Evolutionary conservation across 768 basidiomycete species (phyloP), one percentile per base, ranked within the genome.

Genomic region (Naganishia friedmannii): DNA sequence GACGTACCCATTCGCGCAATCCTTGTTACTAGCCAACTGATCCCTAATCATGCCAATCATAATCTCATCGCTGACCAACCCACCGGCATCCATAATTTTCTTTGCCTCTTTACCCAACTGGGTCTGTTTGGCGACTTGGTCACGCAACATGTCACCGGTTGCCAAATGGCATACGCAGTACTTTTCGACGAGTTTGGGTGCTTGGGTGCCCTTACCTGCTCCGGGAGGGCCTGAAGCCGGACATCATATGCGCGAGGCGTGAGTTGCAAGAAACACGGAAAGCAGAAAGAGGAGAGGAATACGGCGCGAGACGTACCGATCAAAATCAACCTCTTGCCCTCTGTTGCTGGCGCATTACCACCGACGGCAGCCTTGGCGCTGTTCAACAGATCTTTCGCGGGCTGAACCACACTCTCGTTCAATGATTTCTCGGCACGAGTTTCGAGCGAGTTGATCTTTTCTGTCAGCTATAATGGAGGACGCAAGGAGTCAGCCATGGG

Each of bases 181-280:
- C 78, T 91, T 86, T 73, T 92, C 88, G 65, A 89, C 88, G 84
- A 99, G 93, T 79, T 85, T 87, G 6, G 96, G 95, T 0, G 93
- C 96, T 82, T 99, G 96, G 2, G 96, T 99, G 31, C 96, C 96
- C 86, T 99, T 99, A 74, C 95, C 95, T 78, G 96, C 92, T 76
- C 96, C 96, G 53, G 96, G 96, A 71, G 96, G 96, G 67, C 70
- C 70, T 71, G 23, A 4, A 19, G n/a, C 21, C 26, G 34, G 12
- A 12, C 12, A 12, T 37, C 34, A 12, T 12, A 37, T 12, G 12
- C 4, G 34, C 34, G 34, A 8, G 15, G 9, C 9, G 42, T 42
- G 15, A 42, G 42, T 42, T 15, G 42, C 42, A 42, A 17, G 9
- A 21, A 54, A 6, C 48, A 15, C 8, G 46, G n/a, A 6, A 39